A percentile compares a stretch with the other conserved stretches of the same genome.
These are phyloP conservation scores for Plenodomus lindquistii DNA, from an alignment of 2,329 filamentous ascomycete genomes.

Conservation along the genomic window DNA sequence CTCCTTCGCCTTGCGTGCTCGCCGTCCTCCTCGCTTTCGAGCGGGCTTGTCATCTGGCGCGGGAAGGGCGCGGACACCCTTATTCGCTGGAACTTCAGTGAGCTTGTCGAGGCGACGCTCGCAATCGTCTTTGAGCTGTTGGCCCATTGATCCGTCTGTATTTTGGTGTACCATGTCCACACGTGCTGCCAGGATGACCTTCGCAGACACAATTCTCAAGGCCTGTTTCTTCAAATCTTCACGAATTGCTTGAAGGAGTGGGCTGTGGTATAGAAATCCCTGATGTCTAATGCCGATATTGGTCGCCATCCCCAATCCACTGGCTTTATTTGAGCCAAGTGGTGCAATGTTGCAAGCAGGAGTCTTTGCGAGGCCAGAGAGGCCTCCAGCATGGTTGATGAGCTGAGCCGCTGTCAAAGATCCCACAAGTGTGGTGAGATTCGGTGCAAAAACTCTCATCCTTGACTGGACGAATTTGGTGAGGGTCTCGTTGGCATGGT, in stretches of 20 bases:
- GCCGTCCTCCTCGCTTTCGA: constrained; percentile 85
- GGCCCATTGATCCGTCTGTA: constrained; percentile 79
- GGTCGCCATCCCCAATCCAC: constrained; percentile 81
- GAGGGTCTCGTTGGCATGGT: constrained; percentile 82
- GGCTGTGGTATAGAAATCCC: constrained; percentile 90
- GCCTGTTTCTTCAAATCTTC: constrained; percentile 89
- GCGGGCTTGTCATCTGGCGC: constrained; percentile 94
- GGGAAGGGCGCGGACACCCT: constrained; percentile 82
- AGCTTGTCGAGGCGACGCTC: constrained; percentile 88
- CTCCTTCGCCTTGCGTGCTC: constrained; percentile 93
- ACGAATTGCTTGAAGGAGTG: constrained; percentile 82
- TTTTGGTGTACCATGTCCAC: constrained; percentile 84
- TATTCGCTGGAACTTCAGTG: constrained; percentile 87
- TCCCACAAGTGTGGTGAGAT: constrained; percentile 86
- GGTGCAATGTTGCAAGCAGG: constrained; percentile 91
- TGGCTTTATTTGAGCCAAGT: constrained; percentile 86
- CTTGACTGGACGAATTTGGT: constrained; percentile 95
- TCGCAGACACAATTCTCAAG: constrained; percentile 91
- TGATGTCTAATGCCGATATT: constrained; percentile 91
- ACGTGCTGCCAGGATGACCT: constrained; percentile 89
- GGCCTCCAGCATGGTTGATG: constrained; percentile 89
- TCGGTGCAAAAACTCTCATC: constrained; percentile 95
- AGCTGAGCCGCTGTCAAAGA: constrained; percentile 93
- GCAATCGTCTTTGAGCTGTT: constrained; percentile 80
- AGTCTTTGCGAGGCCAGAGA: constrained; percentile 86